Base-by-base conservation (phyloP, 2,329 filamentous ascomycete species). In the Magnaporthiopsis rhizophila region DNA sequence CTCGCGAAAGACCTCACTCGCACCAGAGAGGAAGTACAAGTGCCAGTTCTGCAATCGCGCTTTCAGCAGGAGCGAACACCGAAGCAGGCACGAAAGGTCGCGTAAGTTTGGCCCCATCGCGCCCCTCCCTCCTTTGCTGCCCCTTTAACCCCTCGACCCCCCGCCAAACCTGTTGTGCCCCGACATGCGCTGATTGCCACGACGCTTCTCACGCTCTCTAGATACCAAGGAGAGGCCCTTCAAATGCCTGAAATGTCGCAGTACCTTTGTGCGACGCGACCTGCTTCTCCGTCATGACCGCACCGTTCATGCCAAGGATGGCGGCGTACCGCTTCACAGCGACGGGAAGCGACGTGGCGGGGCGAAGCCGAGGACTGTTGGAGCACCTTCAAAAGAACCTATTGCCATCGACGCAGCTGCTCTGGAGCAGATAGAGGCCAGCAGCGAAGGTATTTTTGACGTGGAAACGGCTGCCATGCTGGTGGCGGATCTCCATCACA, bases 151-250 rank as follows among this genome's bases (percentile, higher is more conserved):
- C 64, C 56, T 65, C 32, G 9, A 21, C 18, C 45, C 21, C 45
- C 21, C 45, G 21, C 45, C 45, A 6, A 21, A 21, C 45, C 21
- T 53, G n/a, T 13, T 62, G 13, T 50, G 24, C 50, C n/a, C 5
- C 50, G 24, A n/a, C 32, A 26, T 53, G 24, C 21, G 18, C 62
- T 58, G 28, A 63, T 58, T 50, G 38, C 15, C 21, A 34, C 3
- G 11, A 61, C 36, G 32, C 26, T 30, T 53, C 7, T 53, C 21
- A 21, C 38, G n/a, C 38, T 24, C n/a, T 56, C 21, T 77, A 98
- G 94, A 98, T 78, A 99, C 95, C 69, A 99, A 99, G 80, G 95
- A 98, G 79, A 89, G 95, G 68, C 95, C 95, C 53, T 99, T 99
- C 85, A 98, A 98, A 78, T 99, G 95, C 79, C 85, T 92, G 81